Conservation (phyloP, 768 basidiomycete species). For the Boletellus emodensis region DNA sequence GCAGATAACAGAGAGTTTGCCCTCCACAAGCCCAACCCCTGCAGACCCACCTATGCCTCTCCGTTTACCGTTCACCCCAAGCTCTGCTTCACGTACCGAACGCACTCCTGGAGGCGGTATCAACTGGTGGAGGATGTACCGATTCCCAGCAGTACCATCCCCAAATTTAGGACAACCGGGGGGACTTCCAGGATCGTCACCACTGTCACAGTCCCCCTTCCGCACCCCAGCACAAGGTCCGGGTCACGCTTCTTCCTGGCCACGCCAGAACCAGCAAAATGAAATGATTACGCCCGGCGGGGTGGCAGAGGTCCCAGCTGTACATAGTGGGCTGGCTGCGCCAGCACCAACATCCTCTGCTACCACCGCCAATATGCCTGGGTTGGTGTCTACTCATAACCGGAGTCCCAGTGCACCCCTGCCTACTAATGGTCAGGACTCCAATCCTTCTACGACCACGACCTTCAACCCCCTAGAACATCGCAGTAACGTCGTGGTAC, state of each 20-base stretch:
- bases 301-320: slow-evolving; percentile 10
- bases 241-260: slow-evolving; percentile 16
- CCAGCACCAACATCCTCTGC: slow-evolving; percentile 7
- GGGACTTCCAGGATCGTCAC: slow-evolving; percentile 14
- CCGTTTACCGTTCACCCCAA: slow-evolving; percentile 26
- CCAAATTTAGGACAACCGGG: slow-evolving; percentile 24
- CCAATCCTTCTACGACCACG: slow-evolving; percentile 13
- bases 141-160: slow-evolving; percentile 69
- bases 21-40: slow-evolving; percentile 6
- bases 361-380: slow-evolving; percentile 15
- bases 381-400: slow-evolving; percentile 10
- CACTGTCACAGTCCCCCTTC: slow-evolving; percentile 25
- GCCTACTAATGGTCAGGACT: slow-evolving; percentile 13
- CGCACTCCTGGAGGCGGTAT: slow-evolving; percentile 44
- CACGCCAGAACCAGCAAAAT: slow-evolving; percentile 20
- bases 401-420: slow-evolving; percentile 5
- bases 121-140: slow-evolving; percentile 81
- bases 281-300: slow-evolving; percentile 14
- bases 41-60: slow-evolving; percentile 28
- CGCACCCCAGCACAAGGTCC: slow-evolving; percentile 19
- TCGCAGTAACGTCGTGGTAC: slow-evolving; percentile 55
- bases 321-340: slow-evolving; percentile 16
- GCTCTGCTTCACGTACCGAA: slow-evolving; percentile 34
- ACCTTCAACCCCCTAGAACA: slow-evolving; percentile 21
- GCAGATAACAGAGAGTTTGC: neutral